These are phyloP conservation scores for Corylus avellana DNA, from an alignment of 306 rosid genomes.

Conservation along the genomic window DNA sequence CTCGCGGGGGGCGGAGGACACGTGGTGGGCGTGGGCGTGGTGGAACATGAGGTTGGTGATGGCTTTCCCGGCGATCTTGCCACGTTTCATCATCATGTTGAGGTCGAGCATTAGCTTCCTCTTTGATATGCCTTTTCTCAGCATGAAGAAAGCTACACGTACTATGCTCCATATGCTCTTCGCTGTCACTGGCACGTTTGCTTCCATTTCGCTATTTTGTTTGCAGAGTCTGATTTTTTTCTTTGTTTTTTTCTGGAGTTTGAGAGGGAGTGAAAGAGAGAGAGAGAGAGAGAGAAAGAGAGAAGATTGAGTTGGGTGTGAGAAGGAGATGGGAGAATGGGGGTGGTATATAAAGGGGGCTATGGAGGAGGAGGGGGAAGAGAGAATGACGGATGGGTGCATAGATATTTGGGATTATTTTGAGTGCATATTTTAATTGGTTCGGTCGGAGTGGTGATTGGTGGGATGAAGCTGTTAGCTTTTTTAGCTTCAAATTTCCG, in stretches of 20 bases:
- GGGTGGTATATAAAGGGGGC: slow-evolving; percentile 26
- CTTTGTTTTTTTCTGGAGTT: background rate
- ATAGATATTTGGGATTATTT: slow-evolving; percentile 22
- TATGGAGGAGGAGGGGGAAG: background rate
- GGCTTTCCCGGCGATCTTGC: slow-evolving; percentile 87
- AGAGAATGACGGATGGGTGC: slow-evolving; percentile 26
- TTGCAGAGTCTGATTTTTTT: slow-evolving; percentile 24
- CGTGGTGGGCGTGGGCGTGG: slow-evolving; percentile 35
- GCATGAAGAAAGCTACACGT: slow-evolving; percentile 65
- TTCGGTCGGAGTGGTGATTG: background rate
- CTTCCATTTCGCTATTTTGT: slow-evolving; percentile 40
- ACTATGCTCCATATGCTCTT: slow-evolving; percentile 67
- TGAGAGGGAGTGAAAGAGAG: slow-evolving; percentile 24
- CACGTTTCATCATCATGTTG: slow-evolving; percentile 73
- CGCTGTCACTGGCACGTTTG: slow-evolving; percentile 39
- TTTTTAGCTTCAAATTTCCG: too few relatives aligned
- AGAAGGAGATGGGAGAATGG: slow-evolving; percentile 26
- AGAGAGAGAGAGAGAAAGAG: slow-evolving; percentile 15
- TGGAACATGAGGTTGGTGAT: slow-evolving; percentile 64
- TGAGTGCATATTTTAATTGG: background rate
- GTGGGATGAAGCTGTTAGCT: too few relatives aligned
- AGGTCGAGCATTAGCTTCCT: slow-evolving; percentile 61
- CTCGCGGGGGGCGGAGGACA: slow-evolving; percentile 45
- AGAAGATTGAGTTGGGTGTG: background rate
- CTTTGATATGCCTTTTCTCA: slow-evolving; percentile 69